Percentiles rank a stretch among this genome's conserved stretches.
Conservation (phyloP, 257 asterid species). For the Solanum ossicruentum region DNA sequence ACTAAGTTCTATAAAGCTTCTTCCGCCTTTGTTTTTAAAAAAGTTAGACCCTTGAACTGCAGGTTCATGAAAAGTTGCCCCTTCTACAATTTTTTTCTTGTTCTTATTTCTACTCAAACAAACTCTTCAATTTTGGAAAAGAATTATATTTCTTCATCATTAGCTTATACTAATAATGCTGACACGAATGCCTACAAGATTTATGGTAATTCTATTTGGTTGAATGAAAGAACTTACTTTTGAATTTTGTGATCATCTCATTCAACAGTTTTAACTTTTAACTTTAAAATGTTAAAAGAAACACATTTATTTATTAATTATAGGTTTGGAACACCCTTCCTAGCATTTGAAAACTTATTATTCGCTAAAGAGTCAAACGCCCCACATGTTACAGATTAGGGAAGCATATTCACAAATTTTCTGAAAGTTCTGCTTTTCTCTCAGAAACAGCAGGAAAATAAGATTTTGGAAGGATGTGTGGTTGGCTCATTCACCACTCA, state of each 20-base stretch:
- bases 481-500: background rate
- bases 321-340: background rate
- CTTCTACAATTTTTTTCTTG: background rate
- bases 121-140: background rate
- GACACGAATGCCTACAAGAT: background rate
- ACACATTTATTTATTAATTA: background rate
- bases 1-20: background rate
- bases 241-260: background rate
- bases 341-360: background rate
- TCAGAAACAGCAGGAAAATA: background rate
- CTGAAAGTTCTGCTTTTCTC: background rate
- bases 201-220: background rate
- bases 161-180: background rate
- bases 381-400: background rate
- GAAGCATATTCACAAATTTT: background rate
- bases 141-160: background rate
- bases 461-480: background rate
- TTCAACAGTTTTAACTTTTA: background rate
- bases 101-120: background rate
- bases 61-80: background rate
- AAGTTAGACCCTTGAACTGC: background rate
- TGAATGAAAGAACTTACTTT: background rate
- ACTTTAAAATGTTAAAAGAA: background rate
- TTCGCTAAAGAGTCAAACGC: background rate
- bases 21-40: background rate